Conservation (phyloP, 305 asterid species). For the Fraxinus greggii region DNA sequence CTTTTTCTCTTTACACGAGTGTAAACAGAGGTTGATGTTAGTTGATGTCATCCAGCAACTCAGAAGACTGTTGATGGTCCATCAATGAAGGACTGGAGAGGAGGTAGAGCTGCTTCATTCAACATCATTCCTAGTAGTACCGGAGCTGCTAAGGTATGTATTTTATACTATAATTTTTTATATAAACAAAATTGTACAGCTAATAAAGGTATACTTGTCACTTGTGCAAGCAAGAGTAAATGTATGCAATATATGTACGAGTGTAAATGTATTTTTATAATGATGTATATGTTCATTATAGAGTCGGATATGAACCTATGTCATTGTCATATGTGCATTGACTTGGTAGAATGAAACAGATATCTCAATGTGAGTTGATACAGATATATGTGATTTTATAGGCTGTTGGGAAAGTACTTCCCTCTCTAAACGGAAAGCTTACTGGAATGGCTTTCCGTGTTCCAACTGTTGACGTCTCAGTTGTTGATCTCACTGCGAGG, state of each 20-base stretch:
- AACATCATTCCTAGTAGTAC: neutral
- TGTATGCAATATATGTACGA: neutral
- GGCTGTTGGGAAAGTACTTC: neutral
- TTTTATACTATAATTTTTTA: neutral
- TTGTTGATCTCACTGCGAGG: neutral
- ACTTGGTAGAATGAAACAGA: neutral
- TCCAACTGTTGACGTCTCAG: neutral
- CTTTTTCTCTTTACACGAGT: neutral
- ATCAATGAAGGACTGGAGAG: slow-evolving; percentile 2
- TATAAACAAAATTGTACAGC: neutral
- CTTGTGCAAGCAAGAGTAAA: neutral
- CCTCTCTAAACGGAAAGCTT: neutral
- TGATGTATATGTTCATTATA: neutral
- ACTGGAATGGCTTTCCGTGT: neutral
- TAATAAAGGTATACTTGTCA: neutral
- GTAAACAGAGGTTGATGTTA: neutral
- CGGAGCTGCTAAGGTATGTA: neutral
- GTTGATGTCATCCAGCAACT: neutral
- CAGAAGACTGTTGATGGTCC: slow-evolving; percentile 5
- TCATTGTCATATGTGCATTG: neutral
- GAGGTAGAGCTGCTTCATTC: neutral
- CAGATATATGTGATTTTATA: neutral
- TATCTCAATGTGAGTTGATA: neutral
- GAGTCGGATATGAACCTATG: neutral
- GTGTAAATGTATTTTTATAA: neutral